Percentiles rank a stretch among this genome's conserved stretches.
These are phyloP conservation scores for Talaromyces liani DNA, from an alignment of 495 filamentous ascomycete genomes.

Conservation along the genomic window DNA sequence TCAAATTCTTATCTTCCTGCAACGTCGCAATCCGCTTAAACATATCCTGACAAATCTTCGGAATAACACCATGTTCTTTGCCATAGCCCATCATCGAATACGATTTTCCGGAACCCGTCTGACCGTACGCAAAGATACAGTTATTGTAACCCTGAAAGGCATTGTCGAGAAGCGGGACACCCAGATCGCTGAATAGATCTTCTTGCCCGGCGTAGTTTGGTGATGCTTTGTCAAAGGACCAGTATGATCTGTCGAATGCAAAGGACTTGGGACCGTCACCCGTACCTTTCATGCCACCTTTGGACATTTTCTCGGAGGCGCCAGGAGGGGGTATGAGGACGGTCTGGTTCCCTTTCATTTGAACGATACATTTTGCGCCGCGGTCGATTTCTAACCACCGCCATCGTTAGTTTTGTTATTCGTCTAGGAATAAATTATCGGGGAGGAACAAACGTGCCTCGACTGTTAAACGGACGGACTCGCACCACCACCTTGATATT, in stretches of 20 bases:
- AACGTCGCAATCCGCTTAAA: slow-evolving; percentile 74
- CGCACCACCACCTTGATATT: slow-evolving; percentile 99
- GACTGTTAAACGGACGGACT: slow-evolving; percentile 81
- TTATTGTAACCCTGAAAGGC: slow-evolving; percentile 99
- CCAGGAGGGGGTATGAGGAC: slow-evolving; percentile 72
- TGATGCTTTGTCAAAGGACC: slow-evolving; percentile 85
- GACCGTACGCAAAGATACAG: slow-evolving; percentile 99
- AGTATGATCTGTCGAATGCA: slow-evolving; percentile 95
- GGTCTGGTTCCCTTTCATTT: slow-evolving; percentile 91
- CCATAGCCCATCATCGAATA: slow-evolving; percentile 99
- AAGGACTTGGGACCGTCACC: slow-evolving; percentile 82
- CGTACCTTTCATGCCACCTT: slow-evolving; percentile 53
- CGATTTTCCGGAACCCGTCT: slow-evolving; percentile 97
- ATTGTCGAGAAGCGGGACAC: slow-evolving; percentile 89
- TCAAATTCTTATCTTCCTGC: slow-evolving; percentile 70
- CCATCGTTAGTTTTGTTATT: slow-evolving; percentile 12
- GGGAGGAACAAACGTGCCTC: slow-evolving; percentile 54
- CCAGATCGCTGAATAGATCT: slow-evolving; percentile 80
- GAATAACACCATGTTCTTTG: slow-evolving; percentile 92
- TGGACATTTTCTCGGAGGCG: slow-evolving; percentile 49
- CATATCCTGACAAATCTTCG: slow-evolving; percentile 97
- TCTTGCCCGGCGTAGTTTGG: slow-evolving; percentile 85
- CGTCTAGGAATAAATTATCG: not conserved
- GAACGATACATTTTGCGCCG: slow-evolving; percentile 93
- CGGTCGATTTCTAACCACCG: slow-evolving; percentile 67